Conservation (phyloP, 805 yeast genomes). For the Kodamaea fukazawae region DNA sequence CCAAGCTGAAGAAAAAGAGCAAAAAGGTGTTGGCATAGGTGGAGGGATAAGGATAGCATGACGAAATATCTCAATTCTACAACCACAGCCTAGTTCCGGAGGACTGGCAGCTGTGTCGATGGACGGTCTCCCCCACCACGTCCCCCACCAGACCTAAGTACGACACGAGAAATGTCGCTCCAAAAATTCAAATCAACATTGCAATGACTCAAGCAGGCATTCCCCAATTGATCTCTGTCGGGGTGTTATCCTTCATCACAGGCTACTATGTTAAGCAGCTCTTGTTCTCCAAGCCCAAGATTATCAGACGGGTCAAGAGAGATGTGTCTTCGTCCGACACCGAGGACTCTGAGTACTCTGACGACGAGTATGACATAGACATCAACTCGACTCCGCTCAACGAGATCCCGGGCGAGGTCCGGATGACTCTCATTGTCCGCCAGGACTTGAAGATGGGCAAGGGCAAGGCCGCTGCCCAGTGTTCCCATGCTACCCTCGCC, state of each 20-base stretch:
- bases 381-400: conserved; percentile 61
- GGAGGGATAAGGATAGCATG: neutral
- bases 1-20: conserved; percentile 37
- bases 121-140: no score
- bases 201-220: conserved; percentile 10
- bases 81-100: no score
- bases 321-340: conserved; percentile 3
- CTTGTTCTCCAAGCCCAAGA: conserved; percentile 7
- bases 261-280: conserved; percentile 33
- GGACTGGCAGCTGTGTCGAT: no score
- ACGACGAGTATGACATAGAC: conserved; percentile 45
- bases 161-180: neutral
- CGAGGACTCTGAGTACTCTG: conserved; percentile 30
- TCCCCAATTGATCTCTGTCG: conserved; percentile 30
- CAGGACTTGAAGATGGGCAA: conserved; percentile 88
- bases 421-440: conserved; percentile 86
- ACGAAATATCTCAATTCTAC: no score
- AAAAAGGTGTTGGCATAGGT: conserved; percentile 38
- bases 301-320: neutral
- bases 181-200: conserved; percentile 1
- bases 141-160: neutral
- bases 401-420: conserved; percentile 71
- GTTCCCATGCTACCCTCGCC: conserved; percentile 95
- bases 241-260: conserved; percentile 34
- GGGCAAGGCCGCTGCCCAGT: conserved; percentile 97